Base-by-base conservation (phyloP, 2,329 filamentous ascomycete species). In the Colletotrichum shisoi region DNA sequence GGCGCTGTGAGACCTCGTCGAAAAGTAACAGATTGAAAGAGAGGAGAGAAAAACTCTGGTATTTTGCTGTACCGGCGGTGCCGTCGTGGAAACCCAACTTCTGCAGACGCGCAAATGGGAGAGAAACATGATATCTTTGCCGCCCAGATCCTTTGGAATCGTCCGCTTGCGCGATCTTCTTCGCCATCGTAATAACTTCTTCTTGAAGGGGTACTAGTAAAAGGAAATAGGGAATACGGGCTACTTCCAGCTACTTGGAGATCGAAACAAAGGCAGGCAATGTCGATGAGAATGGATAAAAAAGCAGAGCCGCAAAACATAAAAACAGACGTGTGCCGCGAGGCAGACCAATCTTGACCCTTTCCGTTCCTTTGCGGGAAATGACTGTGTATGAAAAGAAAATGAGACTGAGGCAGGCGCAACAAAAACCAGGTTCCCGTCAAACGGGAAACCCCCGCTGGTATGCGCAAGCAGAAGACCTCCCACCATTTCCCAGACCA, bases 341-440 rank as follows among this genome's bases (percentile, higher is more conserved):
- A 77, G 76, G 76, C 76, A 73, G 72, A 71, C 74, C 74, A 75
- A 71, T 76, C 73, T 76, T 76, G 73, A 71, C 70, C 72, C 72
- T 57, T 42, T 66, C 61, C 69, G 45, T 69, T 69, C 61, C 59
- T 58, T 57, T 37, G 34, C 27, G 44, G 62, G 45, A 59, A 66
- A 71, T 62, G 65, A 70, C 57, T 63, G 64, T 62, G 56, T 46
- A 68, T 58, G 57, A 64, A 60, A 65, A 52, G 34, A 66, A 68
- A 64, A 42, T 8, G 27, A 64, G 46, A 63, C n/a, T 45, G 53
- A 48, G 45, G 51, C 46, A 40, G 49, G 13, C 44, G 39, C 48
- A 59, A 63, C 54, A 51, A 45, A 34, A 54, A 45, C 24, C 62
- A 62, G 37, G 58, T 54, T 52, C 57, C 51, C 31, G 31, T 39